These are phyloP conservation scores for Geotrichum bryndzae DNA, from an alignment of 1,139 yeast genomes.

Conservation along the genomic window DNA sequence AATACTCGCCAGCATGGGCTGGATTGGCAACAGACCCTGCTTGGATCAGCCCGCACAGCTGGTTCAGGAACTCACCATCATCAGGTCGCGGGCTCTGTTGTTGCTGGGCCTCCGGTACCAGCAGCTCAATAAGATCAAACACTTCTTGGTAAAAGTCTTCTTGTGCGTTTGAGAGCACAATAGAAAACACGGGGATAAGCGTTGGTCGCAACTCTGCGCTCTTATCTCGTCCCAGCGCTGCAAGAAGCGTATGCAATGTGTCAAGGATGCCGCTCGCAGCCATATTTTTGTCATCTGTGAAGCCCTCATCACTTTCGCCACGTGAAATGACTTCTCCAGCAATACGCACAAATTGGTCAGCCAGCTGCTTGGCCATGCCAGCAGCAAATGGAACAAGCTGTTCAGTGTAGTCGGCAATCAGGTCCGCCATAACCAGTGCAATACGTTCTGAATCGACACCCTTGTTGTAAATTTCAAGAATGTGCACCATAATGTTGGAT, in stretches of 20 bases:
- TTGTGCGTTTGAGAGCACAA: conserved; percentile 43
- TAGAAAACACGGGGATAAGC: conserved; percentile 65
- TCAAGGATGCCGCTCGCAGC: conserved; percentile 84
- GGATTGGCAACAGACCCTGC: conserved; percentile 10
- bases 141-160: conserved; percentile 17
- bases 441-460: conserved; percentile 82
- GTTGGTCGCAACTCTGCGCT: conserved; percentile 30
- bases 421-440: conserved; percentile 89
- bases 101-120: conserved; percentile 7
- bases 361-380: conserved; percentile 72
- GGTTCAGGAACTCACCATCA: not conserved
- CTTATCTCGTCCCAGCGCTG: conserved; percentile 77
- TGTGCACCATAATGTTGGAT: conserved; percentile 73
- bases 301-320: conserved; percentile 45
- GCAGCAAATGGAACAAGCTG: conserved; percentile 92
- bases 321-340: conserved; percentile 51
- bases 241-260: conserved; percentile 75
- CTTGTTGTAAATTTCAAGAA: conserved; percentile 60
- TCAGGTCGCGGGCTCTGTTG: not conserved
- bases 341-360: conserved; percentile 71
- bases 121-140: conserved; percentile 18
- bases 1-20: conserved; percentile 15
- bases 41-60: conserved; percentile 12
- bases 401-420: conserved; percentile 81
- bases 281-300: conserved; percentile 49